Conservation (phyloP, 768 basidiomycete species). For the Lactarius indigo region DNA sequence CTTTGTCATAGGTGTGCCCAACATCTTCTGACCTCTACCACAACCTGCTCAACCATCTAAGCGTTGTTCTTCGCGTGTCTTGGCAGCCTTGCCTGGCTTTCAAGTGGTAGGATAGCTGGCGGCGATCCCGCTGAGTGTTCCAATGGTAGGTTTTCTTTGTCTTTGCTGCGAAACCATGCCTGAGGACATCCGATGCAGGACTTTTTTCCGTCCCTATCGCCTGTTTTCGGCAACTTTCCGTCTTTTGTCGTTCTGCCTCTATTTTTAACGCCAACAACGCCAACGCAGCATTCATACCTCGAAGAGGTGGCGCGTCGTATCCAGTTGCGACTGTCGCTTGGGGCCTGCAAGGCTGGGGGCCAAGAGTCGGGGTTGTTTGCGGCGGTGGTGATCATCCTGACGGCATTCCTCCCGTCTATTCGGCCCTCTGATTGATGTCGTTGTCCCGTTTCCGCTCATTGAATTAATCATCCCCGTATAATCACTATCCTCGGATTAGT, state of each 20-base stretch:
- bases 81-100: neutral
- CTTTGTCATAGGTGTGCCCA: neutral
- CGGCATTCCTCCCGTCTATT: neutral
- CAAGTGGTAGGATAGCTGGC: neutral
- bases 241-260: neutral
- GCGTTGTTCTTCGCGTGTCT: neutral
- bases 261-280: neutral
- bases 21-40: no score
- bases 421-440: neutral
- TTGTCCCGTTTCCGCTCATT: neutral
- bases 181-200: neutral
- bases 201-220: neutral
- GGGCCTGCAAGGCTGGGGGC: neutral
- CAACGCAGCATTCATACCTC: neutral
- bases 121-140: neutral
- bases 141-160: neutral
- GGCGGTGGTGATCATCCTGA: neutral
- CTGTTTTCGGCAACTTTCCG: neutral
- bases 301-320: neutral
- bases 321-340: neutral
- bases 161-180: neutral
- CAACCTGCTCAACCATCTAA: neutral
- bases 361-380: neutral
- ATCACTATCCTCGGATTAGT: neutral
- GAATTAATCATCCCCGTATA: neutral